A percentile compares a stretch with the other conserved stretches of the same genome.
Conservation (phyloP, 2,329 filamentous ascomycete genomes). For the Pseudocercospora eumusae region DNA sequence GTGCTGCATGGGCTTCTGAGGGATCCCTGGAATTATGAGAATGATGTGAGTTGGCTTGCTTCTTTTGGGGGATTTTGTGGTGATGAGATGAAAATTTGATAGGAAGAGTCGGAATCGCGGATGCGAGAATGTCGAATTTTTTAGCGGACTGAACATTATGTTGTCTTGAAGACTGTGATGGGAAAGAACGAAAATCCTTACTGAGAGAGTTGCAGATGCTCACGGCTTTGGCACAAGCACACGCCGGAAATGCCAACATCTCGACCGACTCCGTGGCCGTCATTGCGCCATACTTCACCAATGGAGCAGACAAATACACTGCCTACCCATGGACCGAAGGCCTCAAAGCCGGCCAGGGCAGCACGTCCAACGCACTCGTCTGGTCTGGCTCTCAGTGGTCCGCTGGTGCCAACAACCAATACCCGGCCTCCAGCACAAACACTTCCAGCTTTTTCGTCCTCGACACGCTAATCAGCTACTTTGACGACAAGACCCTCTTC, state of each 20-base stretch:
- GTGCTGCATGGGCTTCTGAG: constrained; percentile 36
- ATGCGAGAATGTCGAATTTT: constrained; percentile 12
- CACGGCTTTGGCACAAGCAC: constrained; percentile 35
- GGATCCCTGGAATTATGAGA: constrained; percentile 34
- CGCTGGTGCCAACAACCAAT: constrained; percentile 39
- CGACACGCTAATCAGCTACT: constrained; percentile 40
- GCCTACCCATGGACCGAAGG: constrained; percentile 39
- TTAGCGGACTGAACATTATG: constrained; percentile 13
- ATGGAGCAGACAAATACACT: constrained; percentile 38
- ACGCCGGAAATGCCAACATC: constrained; percentile 30
- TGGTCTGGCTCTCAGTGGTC: constrained; percentile 41
- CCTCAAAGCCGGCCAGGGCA: constrained; percentile 33
- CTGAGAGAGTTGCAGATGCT: constrained; percentile 28
- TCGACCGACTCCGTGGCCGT: constrained; percentile 37
- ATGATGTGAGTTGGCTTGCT: constrained; percentile 24
- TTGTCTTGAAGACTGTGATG: not conserved
- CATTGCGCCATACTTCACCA: constrained; percentile 40
- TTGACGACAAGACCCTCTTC: constrained; percentile 36
- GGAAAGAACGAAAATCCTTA: not conserved
- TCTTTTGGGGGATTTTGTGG: not conserved
- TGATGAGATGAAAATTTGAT: constrained; percentile 14
- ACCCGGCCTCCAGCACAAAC: constrained; percentile 31
- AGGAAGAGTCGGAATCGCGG: constrained; percentile 25
- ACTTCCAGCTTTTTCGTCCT: constrained; percentile 38
- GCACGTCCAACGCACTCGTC: constrained; percentile 38